Evolutionary conservation across 129 eudicot genomes (phyloP), one percentile per base, ranked within the genome.

Genomic region (Escallonia rubra): DNA sequence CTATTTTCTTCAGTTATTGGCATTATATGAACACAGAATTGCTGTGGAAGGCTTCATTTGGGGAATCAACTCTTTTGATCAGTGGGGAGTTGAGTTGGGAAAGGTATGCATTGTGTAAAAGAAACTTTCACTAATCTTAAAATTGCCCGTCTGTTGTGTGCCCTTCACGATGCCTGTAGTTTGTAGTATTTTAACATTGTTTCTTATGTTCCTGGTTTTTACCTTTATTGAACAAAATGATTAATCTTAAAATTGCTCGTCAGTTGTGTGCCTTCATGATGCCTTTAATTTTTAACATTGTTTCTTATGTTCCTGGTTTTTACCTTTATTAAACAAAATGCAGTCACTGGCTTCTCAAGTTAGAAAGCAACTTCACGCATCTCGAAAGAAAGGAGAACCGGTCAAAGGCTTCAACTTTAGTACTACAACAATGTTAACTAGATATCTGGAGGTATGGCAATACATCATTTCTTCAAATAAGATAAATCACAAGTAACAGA

Each of bases 51-150:
- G 99, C 61, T 93, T 93, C 61, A 15, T 87, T 53, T 93, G 99
- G 99, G 96, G 99, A 16, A 93, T 93, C 68, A 93, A 93, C 75
- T 93, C 99, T 67, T 93, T 93, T 50, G 99, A 93, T 72, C 99
- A 93, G 61, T 93, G 99, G 99, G 99, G 99, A 70, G 99, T 93
- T 50, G 99, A 93, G 74, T 70, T 93, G 67, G 99, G 99, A 50
- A 93, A 93, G 99, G 99, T 93, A 86, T 51, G 63, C 47, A 60
- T 61, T 34, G 8, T 64, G 11, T 14, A 12, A 49, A 12, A 16
- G 4, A 13, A 15, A 13, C 51, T 63, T 14, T 16, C 38, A 5
- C 40, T 10, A 16, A 54, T 54, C 34, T 14, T 6, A 11, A n/a
- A n/a, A 54, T 4, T 12, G 23, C 1, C 10, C 14, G 1, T 11